Evolutionary conservation across 2,329 filamentous ascomycete genomes (phyloP), one percentile per base, ranked within the genome.

Genomic region (Fusarium neocosmosporiellum): DNA sequence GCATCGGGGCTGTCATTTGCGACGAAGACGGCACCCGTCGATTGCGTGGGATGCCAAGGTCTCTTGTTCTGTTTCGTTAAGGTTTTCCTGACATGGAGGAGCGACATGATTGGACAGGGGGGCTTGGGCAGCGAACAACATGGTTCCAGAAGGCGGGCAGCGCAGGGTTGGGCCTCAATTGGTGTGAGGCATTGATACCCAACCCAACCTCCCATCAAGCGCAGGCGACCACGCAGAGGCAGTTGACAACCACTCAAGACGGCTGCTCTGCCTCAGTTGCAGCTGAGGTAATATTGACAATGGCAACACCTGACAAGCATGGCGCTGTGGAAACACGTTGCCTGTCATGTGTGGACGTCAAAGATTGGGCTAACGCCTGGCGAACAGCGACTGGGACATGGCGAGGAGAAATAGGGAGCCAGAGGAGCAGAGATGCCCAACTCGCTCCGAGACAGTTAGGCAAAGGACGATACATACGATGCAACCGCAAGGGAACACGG

Each of bases 181-280:
- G 78, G 81, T 74, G 77, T 70, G 72, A 77, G 75, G 81, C 81
- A 78, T 83, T 81, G 81, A 75, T 83, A 81, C 81, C 81, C 81
- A 82, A 83, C 79, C 66, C 71, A 73, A 71, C 71, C 73, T 70
- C 70, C 64, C 14, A 1, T 48, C 65, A 64, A 66, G 64, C 39
- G 41, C n/a, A 62, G 20, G 54, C 60, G 64, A 60, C 59, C 39
- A 62, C 62, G 63, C 36, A 50, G 16, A 50, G 46, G 46, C 71
- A 70, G 55, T 57, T 43, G n/a, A 39, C 63, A 72, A 63, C 62
- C 57, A 65, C 66, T 62, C 53, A 65, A 60, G 46, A 29, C 43
- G 27, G 37, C 33, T 59, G 58, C 46, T 67, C 63, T 69, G 60
- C 65, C 69, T 72, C 66, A 64, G 66, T 60, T 76, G 70, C 66